Evolutionary conservation across 805 yeast genomes (phyloP), one percentile per base, ranked within the genome.

Genomic region (Martiniozyma abietophila): DNA sequence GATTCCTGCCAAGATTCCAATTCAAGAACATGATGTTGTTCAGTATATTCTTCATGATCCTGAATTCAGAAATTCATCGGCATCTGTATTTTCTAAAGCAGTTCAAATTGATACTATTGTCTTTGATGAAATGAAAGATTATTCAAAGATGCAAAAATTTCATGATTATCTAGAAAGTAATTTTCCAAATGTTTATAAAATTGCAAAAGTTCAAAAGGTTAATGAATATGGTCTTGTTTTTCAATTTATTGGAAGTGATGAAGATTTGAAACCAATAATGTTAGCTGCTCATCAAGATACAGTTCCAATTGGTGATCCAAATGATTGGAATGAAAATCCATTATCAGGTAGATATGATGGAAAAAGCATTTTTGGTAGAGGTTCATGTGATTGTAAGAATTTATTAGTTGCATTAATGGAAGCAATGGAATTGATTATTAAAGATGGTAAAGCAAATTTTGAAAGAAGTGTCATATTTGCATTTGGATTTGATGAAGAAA

Each of bases 401-500:
- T 57, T 76, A 23, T 60, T 85, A 31, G 62, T 78, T 40, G 80
- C 76, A 2, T 67, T 78, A 31, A 51, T 82, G 49, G 88, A 81
- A 51, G 65, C 86, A 2, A 52, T 72, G n/a, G 84, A 79, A 47
- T 52, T 59, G 31, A 54, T 80, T 22, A 49, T 81, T 19, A 46
- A 57, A 22, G 46, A 50, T 19, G 65, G 64, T 14, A 80, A 65
- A 56, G 36, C 50, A 27, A 83, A 86, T n/a, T 42, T 42, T 15
- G 53, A 64, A 34, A 71, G 94, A 54, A 67, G 83, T 2, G 52
- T 81, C 11, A 41, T 83, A 8, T 50, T 78, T 2, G 74, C 82
- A 0, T 73, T 77, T 48, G 94, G 94, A 1, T 80, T 72, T 45
- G 94, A 84, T 49, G 95, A 83, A 59, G 95, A 84, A 51, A 67